phyloP scores from a whole-genome alignment of 345 rosid species.

The Euphorbia peplus region DNA sequence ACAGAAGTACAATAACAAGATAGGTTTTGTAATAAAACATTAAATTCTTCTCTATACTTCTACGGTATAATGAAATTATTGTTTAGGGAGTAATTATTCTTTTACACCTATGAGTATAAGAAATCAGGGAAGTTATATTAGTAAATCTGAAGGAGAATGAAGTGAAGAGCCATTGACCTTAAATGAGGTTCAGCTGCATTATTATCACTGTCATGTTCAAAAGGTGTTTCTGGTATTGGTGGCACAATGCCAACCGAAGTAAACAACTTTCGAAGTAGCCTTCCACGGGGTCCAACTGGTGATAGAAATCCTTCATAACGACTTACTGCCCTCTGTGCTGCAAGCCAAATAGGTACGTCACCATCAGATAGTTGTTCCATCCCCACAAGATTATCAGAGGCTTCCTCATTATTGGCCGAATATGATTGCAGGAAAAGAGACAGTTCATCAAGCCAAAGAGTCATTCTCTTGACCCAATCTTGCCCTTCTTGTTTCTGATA shows the following conservation, averaged over 20 bases:
- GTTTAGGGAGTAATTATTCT: neutral
- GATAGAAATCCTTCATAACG: slow-evolving; percentile 84
- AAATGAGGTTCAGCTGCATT: slow-evolving; percentile 67
- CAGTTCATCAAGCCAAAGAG: slow-evolving; percentile 59
- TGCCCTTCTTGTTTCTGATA: slow-evolving; percentile 47
- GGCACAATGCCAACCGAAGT: slow-evolving; percentile 65
- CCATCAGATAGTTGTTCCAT: slow-evolving; percentile 48
- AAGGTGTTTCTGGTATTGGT: slow-evolving; percentile 57
- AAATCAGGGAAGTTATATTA: slow-evolving; percentile 6
- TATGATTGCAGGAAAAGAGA: slow-evolving; percentile 55
- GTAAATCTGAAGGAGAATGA: slow-evolving; percentile 6
- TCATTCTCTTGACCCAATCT: slow-evolving; percentile 48
- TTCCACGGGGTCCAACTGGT: slow-evolving; percentile 82
- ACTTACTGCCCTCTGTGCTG: slow-evolving; percentile 90
- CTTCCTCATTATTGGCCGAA: slow-evolving; percentile 33
- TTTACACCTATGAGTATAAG: neutral
- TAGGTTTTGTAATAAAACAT: neutral
- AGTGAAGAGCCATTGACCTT: slow-evolving; percentile 44
- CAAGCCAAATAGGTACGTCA: slow-evolving; percentile 80
- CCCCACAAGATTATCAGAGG: slow-evolving; percentile 36
- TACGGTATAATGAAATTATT: neutral
- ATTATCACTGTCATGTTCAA: slow-evolving; percentile 45
- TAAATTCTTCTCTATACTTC: neutral
- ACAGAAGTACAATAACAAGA: neutral
- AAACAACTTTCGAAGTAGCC: slow-evolving; percentile 73